These are phyloP conservation scores for Clonostachys solani DNA, from an alignment of 2,329 filamentous ascomycete genomes.

Conservation along the genomic window DNA sequence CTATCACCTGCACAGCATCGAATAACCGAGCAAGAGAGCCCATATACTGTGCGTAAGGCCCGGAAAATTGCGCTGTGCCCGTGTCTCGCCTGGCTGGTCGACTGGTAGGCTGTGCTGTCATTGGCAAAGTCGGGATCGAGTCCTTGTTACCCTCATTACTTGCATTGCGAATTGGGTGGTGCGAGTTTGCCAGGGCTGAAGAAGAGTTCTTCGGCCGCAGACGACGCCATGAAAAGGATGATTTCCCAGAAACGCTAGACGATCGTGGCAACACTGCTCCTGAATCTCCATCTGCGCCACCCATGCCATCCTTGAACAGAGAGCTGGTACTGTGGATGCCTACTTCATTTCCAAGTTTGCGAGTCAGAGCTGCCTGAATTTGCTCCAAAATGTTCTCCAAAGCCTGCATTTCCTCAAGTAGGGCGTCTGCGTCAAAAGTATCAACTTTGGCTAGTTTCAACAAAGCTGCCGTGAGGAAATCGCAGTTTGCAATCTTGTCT, in stretches of 20 bases:
- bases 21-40: conserved; percentile 83
- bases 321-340: conserved; percentile 71
- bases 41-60: conserved; percentile 90
- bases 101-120: conserved; percentile 63
- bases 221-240: conserved; percentile 82
- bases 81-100: conserved; percentile 71
- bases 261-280: conserved; percentile 42
- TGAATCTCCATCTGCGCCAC: conserved; percentile 38
- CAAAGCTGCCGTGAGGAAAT: conserved; percentile 83
- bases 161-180: conserved; percentile 20
- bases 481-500: conserved; percentile 90
- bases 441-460: conserved; percentile 81
- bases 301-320: conserved; percentile 69
- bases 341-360: conserved; percentile 91
- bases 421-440: conserved; percentile 83
- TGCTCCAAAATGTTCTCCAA: conserved; percentile 84
- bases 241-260: conserved; percentile 64
- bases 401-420: conserved; percentile 90
- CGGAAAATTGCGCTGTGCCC: conserved; percentile 65
- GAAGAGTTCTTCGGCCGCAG: conserved; percentile 85
- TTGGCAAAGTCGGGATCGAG: conserved; percentile 67
- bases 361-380: conserved; percentile 69
- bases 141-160: conserved; percentile 18
- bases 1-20: conserved; percentile 87
- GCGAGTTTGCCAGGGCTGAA: conserved; percentile 49